Evolutionary conservation across 2,329 filamentous ascomycete species (phyloP), one percentile per base, ranked within the genome.

Genomic region (Hysterium pulicare): DNA sequence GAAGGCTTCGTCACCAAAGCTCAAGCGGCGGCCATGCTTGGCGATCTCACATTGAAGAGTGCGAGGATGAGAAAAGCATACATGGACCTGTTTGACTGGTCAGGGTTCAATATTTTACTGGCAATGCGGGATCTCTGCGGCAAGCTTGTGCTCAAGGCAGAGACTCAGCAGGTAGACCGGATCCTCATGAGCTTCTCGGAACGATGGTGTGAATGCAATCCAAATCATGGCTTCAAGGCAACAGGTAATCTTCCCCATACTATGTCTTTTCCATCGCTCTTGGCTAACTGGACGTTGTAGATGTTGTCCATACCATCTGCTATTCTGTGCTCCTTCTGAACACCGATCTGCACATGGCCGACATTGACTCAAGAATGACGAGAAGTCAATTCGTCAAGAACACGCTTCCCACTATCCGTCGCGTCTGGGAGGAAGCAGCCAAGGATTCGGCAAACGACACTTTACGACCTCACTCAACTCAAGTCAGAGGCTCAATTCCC

Each of bases 341-440:
- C 59, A 98, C 93, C 24, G 93, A 98, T 71, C 74, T 98, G 42
- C 91, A 98, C 59, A 69, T 97, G 59, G 93, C 91, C 45, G 90
- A 97, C 61, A 95, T 97, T 54, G 90, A 95, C 48, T 83, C 87
- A 56, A 95, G 95, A 72, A 98, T 98, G 93, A 97, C 91, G 1
- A 82, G 87, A 42, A 84, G 78, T 49, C 91, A 97, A 59, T 98
- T 97, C 59, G 81, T 98, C 61, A 95, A 94, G 68, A 98, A 98
- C 62, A 96, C 93, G 4, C 84, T 97, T 75, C 86, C 87, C 1
- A 95, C 91, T 0, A 87, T 98, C 48, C 82, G 81, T 45, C 83
- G 89, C 10, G 77, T 90, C 8, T 73, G 77, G 30, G 88, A 95
- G 54, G 81, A 83, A n/a, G 80, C 76, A 1, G 81, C 86, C 1